Evolutionary conservation across 805 yeast genomes (phyloP), one percentile per base, ranked within the genome.

Genomic region (Sugiyamaella chiloensis): DNA sequence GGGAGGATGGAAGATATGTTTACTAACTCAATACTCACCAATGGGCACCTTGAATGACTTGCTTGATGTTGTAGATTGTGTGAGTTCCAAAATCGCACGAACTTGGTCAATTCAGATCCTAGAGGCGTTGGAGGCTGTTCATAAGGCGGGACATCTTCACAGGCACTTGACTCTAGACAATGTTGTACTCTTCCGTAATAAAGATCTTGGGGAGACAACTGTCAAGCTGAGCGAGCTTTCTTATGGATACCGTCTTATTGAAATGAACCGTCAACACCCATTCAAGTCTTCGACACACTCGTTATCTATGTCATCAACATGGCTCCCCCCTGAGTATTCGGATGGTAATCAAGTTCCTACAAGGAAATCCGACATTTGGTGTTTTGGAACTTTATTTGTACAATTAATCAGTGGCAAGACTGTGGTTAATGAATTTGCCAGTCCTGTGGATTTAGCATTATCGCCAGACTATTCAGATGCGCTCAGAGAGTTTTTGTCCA

Each of bases 321-420:
- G 97, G 96, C 68, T 64, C 9, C 95, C 97, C 0, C 97, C 98
- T 0, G 97, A 90, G 62, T 54, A 82, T n/a, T 61, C 64, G 50
- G 63, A 58, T 30, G 62, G 59, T 12, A 67, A 61, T 42, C 58
- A 65, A 29, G 78, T 74, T 48, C 83, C 85, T 11, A 83, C 83
- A 48, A 71, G 89, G 30, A 86, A 88, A 63, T 82, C 96, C 0
- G 99, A 93, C 68, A 84, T 93, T 7, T 93, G 98, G 98, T 86
- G 86, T 60, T 67, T 89, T 32, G 99, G 97, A 5, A 87, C 87
- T 0, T 63, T 85, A 5, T 83, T 91, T 55, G 73, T 81, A 14
- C 80, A 85, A 53, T 69, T 83, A 62, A 71, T 87, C 3, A 70
- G 75, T 37, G 91, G 95, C 0, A 67, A 72, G 2, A 81, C 78